These are phyloP conservation scores for Fusarium azukiicola DNA, from an alignment of 2,329 filamentous ascomycete species.

Conservation along the genomic window DNA sequence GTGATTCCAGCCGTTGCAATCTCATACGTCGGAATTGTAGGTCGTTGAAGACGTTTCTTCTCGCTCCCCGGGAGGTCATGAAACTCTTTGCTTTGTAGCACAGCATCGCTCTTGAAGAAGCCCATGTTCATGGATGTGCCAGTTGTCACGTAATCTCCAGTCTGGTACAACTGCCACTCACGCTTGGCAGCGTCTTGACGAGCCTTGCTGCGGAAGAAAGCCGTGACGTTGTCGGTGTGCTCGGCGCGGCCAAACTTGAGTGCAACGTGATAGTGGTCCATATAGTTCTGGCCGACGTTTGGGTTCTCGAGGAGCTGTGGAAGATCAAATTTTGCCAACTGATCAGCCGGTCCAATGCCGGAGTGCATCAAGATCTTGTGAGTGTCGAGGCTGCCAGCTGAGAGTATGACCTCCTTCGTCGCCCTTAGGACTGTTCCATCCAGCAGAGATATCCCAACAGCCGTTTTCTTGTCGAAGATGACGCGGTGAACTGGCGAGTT, in stretches of 20 bases:
- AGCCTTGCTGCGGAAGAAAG: constrained; percentile 42
- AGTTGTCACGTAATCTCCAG: constrained; percentile 35
- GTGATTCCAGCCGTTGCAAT: constrained; percentile 32
- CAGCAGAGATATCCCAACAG: constrained; percentile 31
- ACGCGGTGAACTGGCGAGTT: constrained; percentile 31
- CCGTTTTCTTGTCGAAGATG: constrained; percentile 27
- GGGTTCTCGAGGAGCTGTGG: constrained; percentile 23
- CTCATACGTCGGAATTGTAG: constrained; percentile 41
- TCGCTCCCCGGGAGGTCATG: constrained; percentile 12
- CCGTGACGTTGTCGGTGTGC: constrained; percentile 24
- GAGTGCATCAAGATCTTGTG: constrained; percentile 46
- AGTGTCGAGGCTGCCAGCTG: constrained; percentile 41
- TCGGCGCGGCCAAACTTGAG: constrained; percentile 43
- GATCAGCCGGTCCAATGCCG: constrained; percentile 32
- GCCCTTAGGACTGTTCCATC: constrained; percentile 33
- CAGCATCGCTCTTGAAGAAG: constrained; percentile 42
- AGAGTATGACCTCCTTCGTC: constrained; percentile 41
- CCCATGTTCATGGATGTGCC: constrained; percentile 44
- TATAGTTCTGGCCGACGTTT: constrained; percentile 36
- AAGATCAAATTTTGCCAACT: constrained; percentile 26
- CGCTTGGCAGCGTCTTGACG: constrained; percentile 35
- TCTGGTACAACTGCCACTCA: constrained; percentile 42
- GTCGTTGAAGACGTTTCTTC: constrained; percentile 22
- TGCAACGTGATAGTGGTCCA: constrained; percentile 42
- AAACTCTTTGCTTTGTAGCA: constrained; percentile 36